These are phyloP conservation scores for Rubroshorea leprosula DNA, from an alignment of 345 rosid genomes.

Conservation along the genomic window DNA sequence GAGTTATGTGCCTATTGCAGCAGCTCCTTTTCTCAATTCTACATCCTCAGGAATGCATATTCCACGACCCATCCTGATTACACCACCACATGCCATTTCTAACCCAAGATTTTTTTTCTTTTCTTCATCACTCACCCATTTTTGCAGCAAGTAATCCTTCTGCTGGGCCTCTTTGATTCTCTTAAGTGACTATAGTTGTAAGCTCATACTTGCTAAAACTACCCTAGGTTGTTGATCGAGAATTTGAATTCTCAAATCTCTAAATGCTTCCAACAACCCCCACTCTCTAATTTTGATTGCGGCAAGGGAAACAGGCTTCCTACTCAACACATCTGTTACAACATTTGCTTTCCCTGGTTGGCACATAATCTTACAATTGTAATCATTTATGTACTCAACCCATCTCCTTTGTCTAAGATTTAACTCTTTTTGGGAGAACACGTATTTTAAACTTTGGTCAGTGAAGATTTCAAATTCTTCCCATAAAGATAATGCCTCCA, in stretches of 20 bases:
- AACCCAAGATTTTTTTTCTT: too few species aligned
- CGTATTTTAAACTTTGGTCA: conserved; percentile 3
- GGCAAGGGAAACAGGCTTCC: background rate
- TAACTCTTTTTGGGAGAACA: background rate
- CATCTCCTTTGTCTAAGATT: background rate
- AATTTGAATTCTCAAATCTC: background rate
- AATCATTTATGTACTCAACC: background rate
- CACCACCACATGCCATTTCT: too few species aligned
- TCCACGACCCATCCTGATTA: too few species aligned
- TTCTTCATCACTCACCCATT: too few species aligned
- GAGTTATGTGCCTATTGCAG: too few species aligned
- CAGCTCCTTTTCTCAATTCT: background rate
- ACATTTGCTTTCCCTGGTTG: background rate
- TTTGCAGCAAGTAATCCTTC: too few species aligned
- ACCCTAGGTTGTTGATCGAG: background rate
- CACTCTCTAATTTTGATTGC: background rate
- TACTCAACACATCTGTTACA: background rate
- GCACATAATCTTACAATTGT: too few species aligned
- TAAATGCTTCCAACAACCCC: background rate
- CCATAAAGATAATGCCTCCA: conserved; percentile 2
- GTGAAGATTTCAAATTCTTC: background rate
- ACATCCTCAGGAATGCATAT: background rate
- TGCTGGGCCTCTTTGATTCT: too few species aligned
- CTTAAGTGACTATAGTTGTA: background rate
- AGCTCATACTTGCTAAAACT: background rate